Conservation (phyloP, 208 protist species). For the Trichomonas vaginalis region DNA sequence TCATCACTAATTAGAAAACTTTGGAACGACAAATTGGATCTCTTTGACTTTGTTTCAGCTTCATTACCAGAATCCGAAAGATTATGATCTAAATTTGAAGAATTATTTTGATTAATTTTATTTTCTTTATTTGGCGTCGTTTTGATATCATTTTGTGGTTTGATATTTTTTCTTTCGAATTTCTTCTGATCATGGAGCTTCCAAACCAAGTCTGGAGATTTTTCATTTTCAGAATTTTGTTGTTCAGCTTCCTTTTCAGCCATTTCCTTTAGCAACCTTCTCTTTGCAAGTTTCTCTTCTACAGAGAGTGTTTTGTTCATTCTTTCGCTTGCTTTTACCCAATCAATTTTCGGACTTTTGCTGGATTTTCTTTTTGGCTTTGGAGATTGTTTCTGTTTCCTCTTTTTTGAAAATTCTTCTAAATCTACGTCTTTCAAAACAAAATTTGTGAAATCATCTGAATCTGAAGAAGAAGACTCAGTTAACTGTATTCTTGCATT, state of each 20-base stretch:
- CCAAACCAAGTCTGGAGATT: not conserved
- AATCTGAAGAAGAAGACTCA: not conserved
- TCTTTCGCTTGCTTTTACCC: not conserved
- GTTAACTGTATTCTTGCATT: not conserved
- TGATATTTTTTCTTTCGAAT: not conserved
- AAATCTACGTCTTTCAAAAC: not conserved
- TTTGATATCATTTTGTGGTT: no score
- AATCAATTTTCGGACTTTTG: not conserved
- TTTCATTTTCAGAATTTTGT: not conserved
- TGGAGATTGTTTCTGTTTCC: not conserved
- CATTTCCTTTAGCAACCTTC: not conserved
- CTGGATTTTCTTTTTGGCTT: not conserved
- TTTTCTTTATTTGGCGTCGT: no score
- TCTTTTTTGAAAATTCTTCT: not conserved
- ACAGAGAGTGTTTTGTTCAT: not conserved
- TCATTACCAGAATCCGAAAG: no score
- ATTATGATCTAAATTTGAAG: no score
- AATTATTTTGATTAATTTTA: no score
- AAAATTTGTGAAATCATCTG: not conserved
- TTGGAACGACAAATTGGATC: not conserved
- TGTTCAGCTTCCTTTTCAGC: not conserved
- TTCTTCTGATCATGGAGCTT: not conserved
- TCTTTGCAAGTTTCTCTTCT: not conserved
- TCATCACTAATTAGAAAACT: not conserved
- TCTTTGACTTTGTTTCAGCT: not conserved